phyloP scores from a whole-genome alignment of 2,329 filamentous ascomycete species.

The Aureobasidium sp. region DNA sequence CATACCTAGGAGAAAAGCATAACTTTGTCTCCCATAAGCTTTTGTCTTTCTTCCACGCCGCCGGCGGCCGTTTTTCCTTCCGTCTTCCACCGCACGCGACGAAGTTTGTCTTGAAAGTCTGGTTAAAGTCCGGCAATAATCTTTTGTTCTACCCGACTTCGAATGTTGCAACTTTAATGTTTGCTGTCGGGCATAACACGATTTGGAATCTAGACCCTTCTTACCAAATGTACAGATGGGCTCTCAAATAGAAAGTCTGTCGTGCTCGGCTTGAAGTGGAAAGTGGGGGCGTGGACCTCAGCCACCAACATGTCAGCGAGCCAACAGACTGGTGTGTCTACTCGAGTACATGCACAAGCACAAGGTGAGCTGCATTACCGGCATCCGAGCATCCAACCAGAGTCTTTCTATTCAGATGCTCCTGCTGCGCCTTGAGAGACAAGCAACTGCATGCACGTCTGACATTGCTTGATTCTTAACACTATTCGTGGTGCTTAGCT shows the following conservation, averaged over 20 bases:
- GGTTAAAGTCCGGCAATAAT: not conserved
- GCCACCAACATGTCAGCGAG: not conserved
- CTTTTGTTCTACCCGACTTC: not conserved
- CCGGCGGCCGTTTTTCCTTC: not conserved
- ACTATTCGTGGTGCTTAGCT: not conserved
- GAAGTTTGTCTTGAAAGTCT: not conserved
- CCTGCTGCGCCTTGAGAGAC: not conserved
- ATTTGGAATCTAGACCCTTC: not conserved
- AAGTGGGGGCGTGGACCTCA: not conserved
- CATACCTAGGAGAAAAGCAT: conserved; percentile 4
- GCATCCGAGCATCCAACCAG: not conserved
- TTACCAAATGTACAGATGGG: not conserved
- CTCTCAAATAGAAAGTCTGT: not conserved
- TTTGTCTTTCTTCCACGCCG: not conserved
- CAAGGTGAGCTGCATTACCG: not conserved
- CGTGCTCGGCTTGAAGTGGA: not conserved
- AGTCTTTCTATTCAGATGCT: not conserved
- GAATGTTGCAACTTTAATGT: not conserved
- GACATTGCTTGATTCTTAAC: not conserved
- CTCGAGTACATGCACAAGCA: not conserved
- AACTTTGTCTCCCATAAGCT: not conserved
- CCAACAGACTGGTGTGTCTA: not conserved
- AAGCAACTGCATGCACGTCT: not conserved
- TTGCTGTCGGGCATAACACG: not conserved
- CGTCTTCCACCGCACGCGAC: not conserved